phyloP scores from a whole-genome alignment of 208 protist species.

The Trypanosomatidae sp. region DNA sequence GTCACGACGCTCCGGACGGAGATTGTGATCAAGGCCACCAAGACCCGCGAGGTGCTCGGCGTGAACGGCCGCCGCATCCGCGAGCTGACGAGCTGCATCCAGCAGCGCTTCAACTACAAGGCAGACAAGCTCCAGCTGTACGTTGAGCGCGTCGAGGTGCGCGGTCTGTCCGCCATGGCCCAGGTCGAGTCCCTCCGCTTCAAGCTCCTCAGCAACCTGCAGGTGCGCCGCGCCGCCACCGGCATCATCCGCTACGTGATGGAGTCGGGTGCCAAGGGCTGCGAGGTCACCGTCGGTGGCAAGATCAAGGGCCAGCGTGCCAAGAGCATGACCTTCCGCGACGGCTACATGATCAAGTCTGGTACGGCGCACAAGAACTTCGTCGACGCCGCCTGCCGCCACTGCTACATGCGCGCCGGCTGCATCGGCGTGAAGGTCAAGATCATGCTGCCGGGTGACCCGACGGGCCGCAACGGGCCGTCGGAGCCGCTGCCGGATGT shows the following conservation, averaged over 20 bases:
- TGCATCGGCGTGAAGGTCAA: slow-evolving; percentile 98
- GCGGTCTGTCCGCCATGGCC: slow-evolving; percentile 98
- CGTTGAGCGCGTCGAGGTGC: slow-evolving; percentile 96
- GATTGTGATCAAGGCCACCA: slow-evolving; percentile 99
- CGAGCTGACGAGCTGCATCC: slow-evolving; percentile 97
- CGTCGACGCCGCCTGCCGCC: slow-evolving; percentile 95
- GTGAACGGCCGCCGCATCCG: slow-evolving; percentile 98
- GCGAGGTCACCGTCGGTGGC: slow-evolving; percentile 98
- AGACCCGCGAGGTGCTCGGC: slow-evolving; percentile 97
- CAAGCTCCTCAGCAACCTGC: slow-evolving; percentile 98
- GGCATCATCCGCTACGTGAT: slow-evolving; percentile 99
- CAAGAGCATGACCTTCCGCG: slow-evolving; percentile 99
- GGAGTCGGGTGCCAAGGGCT: slow-evolving; percentile 98
- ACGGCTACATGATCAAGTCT: slow-evolving; percentile 99
- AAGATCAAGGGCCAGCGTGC: slow-evolving; percentile 99
- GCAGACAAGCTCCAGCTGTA: slow-evolving; percentile 96
- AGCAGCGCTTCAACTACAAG: slow-evolving; percentile 99
- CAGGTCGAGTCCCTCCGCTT: slow-evolving; percentile 98
- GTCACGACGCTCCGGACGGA: slow-evolving; percentile 96
- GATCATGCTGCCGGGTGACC: slow-evolving; percentile 99
- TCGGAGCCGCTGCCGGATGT: slow-evolving; percentile 75
- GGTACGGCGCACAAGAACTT: slow-evolving; percentile 94
- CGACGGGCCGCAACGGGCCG: slow-evolving; percentile 56
- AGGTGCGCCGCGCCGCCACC: slow-evolving; percentile 98
- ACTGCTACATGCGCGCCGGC: slow-evolving; percentile 98